Base-by-base conservation (phyloP, 2,329 filamentous ascomycete genomes). In the Pseudogymnoascus sp. region DNA sequence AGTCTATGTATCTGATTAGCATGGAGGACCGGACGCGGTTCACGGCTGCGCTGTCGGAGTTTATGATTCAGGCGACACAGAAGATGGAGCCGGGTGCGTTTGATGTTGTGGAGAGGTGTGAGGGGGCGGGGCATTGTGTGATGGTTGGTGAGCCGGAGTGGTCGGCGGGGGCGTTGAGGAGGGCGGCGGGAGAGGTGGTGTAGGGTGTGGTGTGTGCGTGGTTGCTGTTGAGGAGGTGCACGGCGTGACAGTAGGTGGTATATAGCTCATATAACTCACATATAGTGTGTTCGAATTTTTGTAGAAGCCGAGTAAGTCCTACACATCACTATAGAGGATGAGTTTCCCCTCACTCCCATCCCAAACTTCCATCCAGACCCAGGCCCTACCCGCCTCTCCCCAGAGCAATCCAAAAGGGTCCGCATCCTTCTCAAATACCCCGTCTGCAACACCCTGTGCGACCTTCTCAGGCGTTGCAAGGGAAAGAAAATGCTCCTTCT, bases 391-490 rank as follows among this genome's bases (percentile, higher is more conserved):
- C 59, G 78, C 78, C 65, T 80, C 78, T 34, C 78, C 78, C 62
- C 78, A 80, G 72, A 79, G 82, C 31, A 84, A 70, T 4, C 76
- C 75, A 31, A 79, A 80, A 5, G 80, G 78, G 36, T 80, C 76
- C 23, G 80, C 77, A 34, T 77, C 79, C 70, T 78, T 78, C 65
- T 82, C 80, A 43, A 83, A 71, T 76, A 80, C 77, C 16, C 78
- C 78, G 64, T 82, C 79, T 67, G 78, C 79, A 43, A 77, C 77
- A 76, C 82, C 80, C 4, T 77, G 78, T 68, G 81, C 79, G 65
- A 86, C 79, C 63, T 82, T 80, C 62, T 84, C 78, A 3, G 80
- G 78, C 0, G 82, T 85, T 2, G 82, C 83, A 66, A 85, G 79
- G 8, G 79, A 80, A 62, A 87, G 74, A 70, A 87, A 85, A 68